Base-by-base conservation (phyloP, 768 basidiomycete species). In the Tephrocybe sp. region DNA sequence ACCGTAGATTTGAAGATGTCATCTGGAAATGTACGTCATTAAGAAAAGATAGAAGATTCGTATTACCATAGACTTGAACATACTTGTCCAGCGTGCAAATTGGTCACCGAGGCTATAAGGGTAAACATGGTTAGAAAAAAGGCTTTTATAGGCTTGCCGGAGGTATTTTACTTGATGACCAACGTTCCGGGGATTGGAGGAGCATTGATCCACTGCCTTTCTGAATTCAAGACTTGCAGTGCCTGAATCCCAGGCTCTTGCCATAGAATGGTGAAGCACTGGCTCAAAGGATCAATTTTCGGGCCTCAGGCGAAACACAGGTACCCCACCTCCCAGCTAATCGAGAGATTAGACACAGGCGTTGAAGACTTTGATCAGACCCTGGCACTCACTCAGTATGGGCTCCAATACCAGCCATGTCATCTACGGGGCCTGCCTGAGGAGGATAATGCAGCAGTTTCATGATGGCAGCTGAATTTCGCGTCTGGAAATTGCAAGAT, bases 1-100 rank as follows among this genome's bases (percentile, higher is more conserved):
- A 88, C 75, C 0, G 93, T 95, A 0, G 90, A 93, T 59, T 90
- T 91, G 79, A 94, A 96, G 36, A 93, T 74, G 59, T 90, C 91
- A 59, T 95, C 90, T 95, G 44, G 17, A 20, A 37, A 20, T n/a
- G 28, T n/a, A n/a, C n/a, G n/a, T n/a, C n/a, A n/a, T n/a, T n/a
- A n/a, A n/a, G n/a, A n/a, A n/a, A n/a, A n/a, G n/a, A n/a, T n/a
- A n/a, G n/a, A n/a, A n/a, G n/a, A n/a, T n/a, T n/a, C n/a, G n/a
- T n/a, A n/a, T n/a, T n/a, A 30, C 11, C 28, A 30, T 30, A 11
- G 25, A 14, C 25, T 4, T 30, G 6, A 11, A 33, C 12, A 18
- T 54, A 93, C 91, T 96, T 14, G 94, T 93, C 89, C 92, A 91
- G 17, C 91, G 74, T 10, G 91, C 84, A 51, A 98, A 80, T 66